Base-by-base conservation (phyloP, 2,329 filamentous ascomycete species). In the Ophiostoma sp. region DNA sequence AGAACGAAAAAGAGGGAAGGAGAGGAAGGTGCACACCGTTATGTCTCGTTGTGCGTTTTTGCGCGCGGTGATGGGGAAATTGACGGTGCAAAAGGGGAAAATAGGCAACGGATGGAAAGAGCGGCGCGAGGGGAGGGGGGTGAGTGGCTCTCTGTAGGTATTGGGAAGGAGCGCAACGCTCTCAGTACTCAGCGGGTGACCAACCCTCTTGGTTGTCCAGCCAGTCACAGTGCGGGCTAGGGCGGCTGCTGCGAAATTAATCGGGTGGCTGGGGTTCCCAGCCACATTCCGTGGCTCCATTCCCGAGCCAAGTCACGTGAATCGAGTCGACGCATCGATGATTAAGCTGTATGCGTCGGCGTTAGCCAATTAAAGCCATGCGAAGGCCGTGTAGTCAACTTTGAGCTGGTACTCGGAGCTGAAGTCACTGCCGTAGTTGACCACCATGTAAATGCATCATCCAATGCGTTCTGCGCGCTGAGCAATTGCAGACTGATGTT, bases 201-300 rank as follows among this genome's bases (percentile, higher is more conserved):
- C 45, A 9, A 50, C 45, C 45, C 66, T n/a, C 19, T 42, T 69
- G 61, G 70, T 72, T 74, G 73, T 33, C 70, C 69, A 72, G 71
- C 69, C 74, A 75, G 74, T 75, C 57, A 73, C 42, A 74, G 55
- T 36, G 50, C 70, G 28, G 66, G 48, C 61, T 45, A 61, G 36
- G 22, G 66, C 57, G 19, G 63, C 50, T 42, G 64, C 39, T 69
- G 63, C 48, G 75, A 77, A 77, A 77, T 77, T 77, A 77, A 77
- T 77, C 73, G 39, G 76, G 76, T 77, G 76, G 76, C 76, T 77
- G 76, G 76, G 73, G 68, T 3, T 48, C 70, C 72, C 75, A 74
- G 73, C 74, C 73, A 74, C 75, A 75, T 50, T 70, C 52, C 52
- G 55, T 22, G 8, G 45, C 64, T 15, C 17, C 36, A 17, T 9